Evolutionary conservation across 2,329 filamentous ascomycete genomes (phyloP).

Genomic region (Tolypocladium album): DNA sequence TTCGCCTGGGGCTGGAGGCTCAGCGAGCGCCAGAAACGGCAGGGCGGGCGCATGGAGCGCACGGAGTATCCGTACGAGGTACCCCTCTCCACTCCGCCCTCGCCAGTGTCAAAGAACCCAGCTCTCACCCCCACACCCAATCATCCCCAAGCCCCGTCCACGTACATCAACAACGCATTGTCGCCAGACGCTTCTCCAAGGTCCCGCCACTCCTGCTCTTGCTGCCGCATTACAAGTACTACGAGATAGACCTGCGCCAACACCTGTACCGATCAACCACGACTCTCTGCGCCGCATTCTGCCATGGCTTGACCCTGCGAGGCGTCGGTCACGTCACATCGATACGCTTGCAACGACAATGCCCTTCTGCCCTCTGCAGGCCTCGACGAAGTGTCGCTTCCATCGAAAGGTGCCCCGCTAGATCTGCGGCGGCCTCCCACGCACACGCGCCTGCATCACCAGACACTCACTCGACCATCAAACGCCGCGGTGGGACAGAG

Average conservation of each 20-base stretch:
- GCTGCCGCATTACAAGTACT: neutral
- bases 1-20: neutral
- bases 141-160: neutral
- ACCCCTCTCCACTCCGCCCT: neutral
- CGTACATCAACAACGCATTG: neutral
- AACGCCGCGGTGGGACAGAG: neutral
- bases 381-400: constrained; percentile 2
- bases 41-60: no score
- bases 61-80: neutral
- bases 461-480: neutral
- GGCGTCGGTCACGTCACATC: neutral
- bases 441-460: neutral
- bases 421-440: neutral
- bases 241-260: neutral
- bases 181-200: neutral
- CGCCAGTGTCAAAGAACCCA: neutral
- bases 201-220: neutral
- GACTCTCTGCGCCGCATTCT: neutral
- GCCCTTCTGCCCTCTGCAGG: neutral
- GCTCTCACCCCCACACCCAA: neutral
- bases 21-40: neutral
- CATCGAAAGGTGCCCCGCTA: constrained; percentile 1
- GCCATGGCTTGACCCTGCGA: neutral
- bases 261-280: neutral
- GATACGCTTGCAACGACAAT: constrained; percentile 1